Base-by-base conservation (phyloP, 305 asterid genomes). In the Fraxinus albicans region DNA sequence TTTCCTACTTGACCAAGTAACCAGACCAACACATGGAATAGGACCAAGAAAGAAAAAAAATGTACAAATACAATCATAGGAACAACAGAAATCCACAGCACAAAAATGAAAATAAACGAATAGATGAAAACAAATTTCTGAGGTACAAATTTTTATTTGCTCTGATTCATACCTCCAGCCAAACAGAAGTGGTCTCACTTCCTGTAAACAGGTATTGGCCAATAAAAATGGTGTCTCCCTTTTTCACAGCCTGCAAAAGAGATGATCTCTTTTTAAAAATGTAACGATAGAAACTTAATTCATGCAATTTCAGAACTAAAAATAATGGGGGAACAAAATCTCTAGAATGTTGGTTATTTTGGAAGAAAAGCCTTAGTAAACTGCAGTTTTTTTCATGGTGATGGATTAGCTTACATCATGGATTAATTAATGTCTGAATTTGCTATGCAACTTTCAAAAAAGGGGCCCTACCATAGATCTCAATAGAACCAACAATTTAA, bases 191-290 rank as follows among this genome's bases (percentile, higher is more conserved):
- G 4, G 98, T 93, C 85, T 97, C 99, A 85, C 99, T 97, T 90
- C 99, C 99, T 15, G 99, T 97, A 83, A 97, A 97, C 82, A 94
- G 91, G 83, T 97, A 97, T 80, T 97, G 99, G 60, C 99, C 99
- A 21, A 94, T 85, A 85, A 97, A 97, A 86, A 97, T 92, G 82
- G 99, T 95, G 89, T 95, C 98, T 13, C 99, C 99, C 84, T 87
- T 89, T 89, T 95, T 95, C 88, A 97, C 95, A 79, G 98, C 98
- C 99, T 96, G 92, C 86, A 86, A 78, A 79, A 44, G 74, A 33
- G 58, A 17, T 50, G 84, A 75, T 50, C 31, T 60, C 55, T 44
- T 60, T 86, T 78, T 83, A 81, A 35, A 35, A 73, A 19, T 27
- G 34, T 36, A 80, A 36, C 36, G 19, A 40, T 69, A 9, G 33